Percentiles rank a stretch among this genome's conserved stretches.
Conservation (phyloP, 352 stramenopile genomes). For the Phytophthora pinifolia region DNA sequence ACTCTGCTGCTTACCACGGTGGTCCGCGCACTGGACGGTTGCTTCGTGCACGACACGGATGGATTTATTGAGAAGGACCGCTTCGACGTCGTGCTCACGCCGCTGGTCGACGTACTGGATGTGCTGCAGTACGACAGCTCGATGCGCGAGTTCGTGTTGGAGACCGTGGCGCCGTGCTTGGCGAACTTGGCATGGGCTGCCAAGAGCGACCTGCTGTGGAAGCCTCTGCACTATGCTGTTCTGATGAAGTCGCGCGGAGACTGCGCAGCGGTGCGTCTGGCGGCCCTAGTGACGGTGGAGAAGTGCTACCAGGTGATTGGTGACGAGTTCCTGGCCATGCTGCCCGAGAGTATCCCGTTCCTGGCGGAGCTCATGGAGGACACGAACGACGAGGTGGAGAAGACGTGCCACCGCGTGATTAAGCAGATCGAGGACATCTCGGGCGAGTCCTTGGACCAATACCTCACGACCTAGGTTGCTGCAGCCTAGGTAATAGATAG, state of each 20-base stretch:
- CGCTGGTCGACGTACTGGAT: constrained; percentile 78
- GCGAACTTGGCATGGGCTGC: constrained; percentile 83
- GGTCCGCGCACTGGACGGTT: constrained; percentile 76
- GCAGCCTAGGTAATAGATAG: constrained; percentile 29
- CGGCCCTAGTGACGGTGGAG: constrained; percentile 77
- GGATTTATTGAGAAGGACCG: constrained; percentile 89
- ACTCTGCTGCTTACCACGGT: constrained; percentile 55
- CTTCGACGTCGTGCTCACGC: constrained; percentile 72
- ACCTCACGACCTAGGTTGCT: constrained; percentile 59
- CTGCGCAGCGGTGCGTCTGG: constrained; percentile 59
- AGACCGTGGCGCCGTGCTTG: constrained; percentile 67
- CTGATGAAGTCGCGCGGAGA: constrained; percentile 88
- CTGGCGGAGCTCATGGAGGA: constrained; percentile 89
- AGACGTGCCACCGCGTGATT: constrained; percentile 85
- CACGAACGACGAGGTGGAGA: constrained; percentile 81
- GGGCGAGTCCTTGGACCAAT: constrained; percentile 88
- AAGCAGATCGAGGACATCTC: constrained; percentile 91
- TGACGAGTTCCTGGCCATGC: constrained; percentile 88
- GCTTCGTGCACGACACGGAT: constrained; percentile 85
- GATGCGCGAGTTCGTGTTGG: constrained; percentile 58
- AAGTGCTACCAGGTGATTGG: constrained; percentile 87
- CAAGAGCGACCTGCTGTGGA: constrained; percentile 89
- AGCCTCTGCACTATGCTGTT: constrained; percentile 86
- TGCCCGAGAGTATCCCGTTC: constrained; percentile 90
- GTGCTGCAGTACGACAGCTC: constrained; percentile 51